phyloP scores from a whole-genome alignment of 306 rosid species.

The Sechiopsis laciniata region DNA sequence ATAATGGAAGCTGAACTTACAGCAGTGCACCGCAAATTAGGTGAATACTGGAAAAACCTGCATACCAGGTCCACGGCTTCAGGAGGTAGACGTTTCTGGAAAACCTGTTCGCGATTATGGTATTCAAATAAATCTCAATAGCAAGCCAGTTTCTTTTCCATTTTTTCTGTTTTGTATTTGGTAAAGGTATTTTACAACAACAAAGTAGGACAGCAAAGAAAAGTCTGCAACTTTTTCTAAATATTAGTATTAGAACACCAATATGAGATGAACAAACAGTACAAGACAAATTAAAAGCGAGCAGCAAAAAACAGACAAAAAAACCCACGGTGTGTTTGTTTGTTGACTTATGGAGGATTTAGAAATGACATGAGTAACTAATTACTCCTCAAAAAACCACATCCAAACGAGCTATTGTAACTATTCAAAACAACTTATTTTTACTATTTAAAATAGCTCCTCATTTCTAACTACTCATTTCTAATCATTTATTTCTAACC shows the following conservation, averaged over 20 bases:
- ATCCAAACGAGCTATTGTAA: too few relatives aligned
- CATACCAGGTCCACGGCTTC: slow-evolving; percentile 99
- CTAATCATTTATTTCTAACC: too few relatives aligned
- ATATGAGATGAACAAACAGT: neutral
- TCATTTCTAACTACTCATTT: too few relatives aligned
- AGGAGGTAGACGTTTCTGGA: slow-evolving; percentile 94
- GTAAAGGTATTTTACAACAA: neutral
- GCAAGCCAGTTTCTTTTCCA: neutral
- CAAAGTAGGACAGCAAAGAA: neutral
- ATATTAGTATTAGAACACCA: neutral
- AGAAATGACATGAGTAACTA: too few relatives aligned
- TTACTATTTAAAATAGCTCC: too few relatives aligned
- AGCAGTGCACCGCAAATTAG: slow-evolving; percentile 96
- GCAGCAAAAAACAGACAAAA: neutral
- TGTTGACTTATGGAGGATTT: too few relatives aligned
- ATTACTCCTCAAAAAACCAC: too few relatives aligned
- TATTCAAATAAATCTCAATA: neutral
- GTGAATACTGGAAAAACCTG: slow-evolving; percentile 97
- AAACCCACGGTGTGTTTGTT: too few relatives aligned
- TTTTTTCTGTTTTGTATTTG: neutral
- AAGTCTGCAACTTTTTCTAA: neutral
- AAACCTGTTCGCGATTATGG: slow-evolving; percentile 50
- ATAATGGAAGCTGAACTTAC: slow-evolving; percentile 39
- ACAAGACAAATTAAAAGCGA: neutral
- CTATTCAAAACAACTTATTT: too few relatives aligned